Evolutionary conservation across 1,284 basidiomycete genomes (phyloP), one percentile per base, ranked within the genome.

Genomic region (Cutaneotrichosporon cutaneum): DNA sequence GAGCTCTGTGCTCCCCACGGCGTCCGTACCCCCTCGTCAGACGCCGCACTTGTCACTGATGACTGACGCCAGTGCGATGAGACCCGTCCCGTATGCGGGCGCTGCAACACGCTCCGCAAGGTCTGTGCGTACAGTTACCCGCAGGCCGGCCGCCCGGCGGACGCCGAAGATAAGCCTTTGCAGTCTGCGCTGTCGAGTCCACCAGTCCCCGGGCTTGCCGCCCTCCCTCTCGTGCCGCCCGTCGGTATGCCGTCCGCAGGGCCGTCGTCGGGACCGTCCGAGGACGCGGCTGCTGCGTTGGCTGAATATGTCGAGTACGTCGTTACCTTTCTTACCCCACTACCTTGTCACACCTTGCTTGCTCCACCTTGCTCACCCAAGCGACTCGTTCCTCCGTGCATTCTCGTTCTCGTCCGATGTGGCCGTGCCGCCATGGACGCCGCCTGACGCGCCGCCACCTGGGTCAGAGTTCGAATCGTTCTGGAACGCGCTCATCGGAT

Each of bases 341-440:
- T 24, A 3, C 22, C 7, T 16, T 26, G 9, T 5, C 13, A n/a
- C n/a, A n/a, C n/a, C n/a, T n/a, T n/a, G n/a, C n/a, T n/a, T n/a
- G n/a, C n/a, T n/a, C n/a, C n/a, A n/a, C n/a, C 22, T 22, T 36
- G 22, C 52, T 54, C 2, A 54, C 33, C 5, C 33, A 32, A 54
- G 52, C 22, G 52, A 54, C 33, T 36, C 52, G 24, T 54, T 54
- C 52, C 24, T 54, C 10, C 33, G 52, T 9, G 52, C 52, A 7
- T 54, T 54, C 35, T 54, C 52, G 13, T 39, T 54, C 22, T 54
- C 52, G 1, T 13, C 33, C 22, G 52, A 54, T 13, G 52, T 54
- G 4, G 52, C 35, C 9, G 52, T 54, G 11, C 52, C 52, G 22
- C 52, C 52, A 36, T 54, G 52, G 52, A 54, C 52, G n/a, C 52